A percentile compares a stretch with the other conserved stretches of the same genome.
Evolutionary conservation across 208 protist genomes (phyloP).

Genomic region (Trypanosoma theileri): DNA sequence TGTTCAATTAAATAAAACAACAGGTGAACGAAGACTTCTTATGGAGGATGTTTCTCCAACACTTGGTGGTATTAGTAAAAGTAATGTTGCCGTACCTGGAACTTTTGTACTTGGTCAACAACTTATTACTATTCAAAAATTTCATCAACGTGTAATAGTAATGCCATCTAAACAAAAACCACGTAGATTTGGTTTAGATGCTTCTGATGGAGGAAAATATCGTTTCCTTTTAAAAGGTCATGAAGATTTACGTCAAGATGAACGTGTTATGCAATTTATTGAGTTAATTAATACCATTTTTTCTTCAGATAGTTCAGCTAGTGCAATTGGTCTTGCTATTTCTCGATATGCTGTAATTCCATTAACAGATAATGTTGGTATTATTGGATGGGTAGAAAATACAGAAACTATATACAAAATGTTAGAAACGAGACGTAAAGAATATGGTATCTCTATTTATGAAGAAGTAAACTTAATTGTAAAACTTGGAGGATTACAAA

Average conservation of each 20-base stretch:
- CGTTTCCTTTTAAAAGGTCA: slow-evolving; percentile 99
- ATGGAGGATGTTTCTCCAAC: slow-evolving; percentile 93
- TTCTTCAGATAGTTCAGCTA: slow-evolving; percentile 72
- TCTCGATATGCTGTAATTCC: slow-evolving; percentile 98
- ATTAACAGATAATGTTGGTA: slow-evolving; percentile 98
- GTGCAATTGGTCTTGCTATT: slow-evolving; percentile 92
- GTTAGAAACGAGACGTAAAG: slow-evolving; percentile 75
- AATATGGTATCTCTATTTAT: slow-evolving; percentile 77
- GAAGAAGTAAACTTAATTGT: slow-evolving; percentile 86
- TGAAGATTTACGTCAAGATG: slow-evolving; percentile 98
- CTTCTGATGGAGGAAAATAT: slow-evolving; percentile 95
- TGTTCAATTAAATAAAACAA: slow-evolving; percentile 68
- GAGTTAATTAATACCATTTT: slow-evolving; percentile 99
- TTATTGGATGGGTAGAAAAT: slow-evolving; percentile 99
- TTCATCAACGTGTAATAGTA: slow-evolving; percentile 93
- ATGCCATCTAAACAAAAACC: slow-evolving; percentile 99
- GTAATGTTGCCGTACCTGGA: slow-evolving; percentile 97
- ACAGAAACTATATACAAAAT: slow-evolving; percentile 96
- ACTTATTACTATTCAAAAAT: slow-evolving; percentile 94
- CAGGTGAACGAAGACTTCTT: slow-evolving; percentile 70
- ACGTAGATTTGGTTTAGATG: slow-evolving; percentile 96
- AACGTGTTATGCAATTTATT: slow-evolving; percentile 99
- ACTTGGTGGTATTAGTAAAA: slow-evolving; percentile 91
- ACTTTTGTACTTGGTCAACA: slow-evolving; percentile 91
- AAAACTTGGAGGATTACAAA: slow-evolving; percentile 58